phyloP scores from a whole-genome alignment of 2,329 filamentous ascomycete genomes.

The Cercospora sesami region DNA sequence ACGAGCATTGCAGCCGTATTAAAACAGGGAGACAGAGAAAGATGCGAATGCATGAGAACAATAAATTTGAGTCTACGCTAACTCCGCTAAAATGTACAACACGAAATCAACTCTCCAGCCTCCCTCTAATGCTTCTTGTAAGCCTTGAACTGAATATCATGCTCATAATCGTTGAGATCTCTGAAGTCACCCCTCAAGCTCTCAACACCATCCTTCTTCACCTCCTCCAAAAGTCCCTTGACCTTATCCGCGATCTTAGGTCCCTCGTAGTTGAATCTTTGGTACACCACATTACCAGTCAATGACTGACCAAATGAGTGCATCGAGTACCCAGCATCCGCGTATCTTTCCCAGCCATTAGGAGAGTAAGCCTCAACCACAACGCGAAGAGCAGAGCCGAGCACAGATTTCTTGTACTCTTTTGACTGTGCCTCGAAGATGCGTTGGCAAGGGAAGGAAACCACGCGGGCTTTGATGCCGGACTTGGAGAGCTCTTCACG shows the following conservation, averaged over 20 bases:
- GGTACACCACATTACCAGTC: constrained; percentile 56
- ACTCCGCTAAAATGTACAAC: constrained; percentile 6
- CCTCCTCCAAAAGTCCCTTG: constrained; percentile 39
- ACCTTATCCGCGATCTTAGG: constrained; percentile 48
- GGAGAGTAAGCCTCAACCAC: constrained; percentile 62
- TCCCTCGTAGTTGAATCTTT: constrained; percentile 57
- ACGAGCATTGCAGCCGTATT: neutral
- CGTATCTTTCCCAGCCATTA: constrained; percentile 62
- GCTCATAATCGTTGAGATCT: constrained; percentile 37
- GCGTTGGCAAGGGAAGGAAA: constrained; percentile 54
- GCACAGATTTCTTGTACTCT: constrained; percentile 50
- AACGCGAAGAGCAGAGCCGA: constrained; percentile 47
- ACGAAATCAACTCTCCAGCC: neutral
- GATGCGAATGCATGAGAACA: neutral
- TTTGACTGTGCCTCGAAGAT: constrained; percentile 51
- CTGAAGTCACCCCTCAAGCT: constrained; percentile 35
- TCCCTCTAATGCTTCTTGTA: constrained; percentile 19
- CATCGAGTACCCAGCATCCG: constrained; percentile 58
- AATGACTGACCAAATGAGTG: constrained; percentile 58
- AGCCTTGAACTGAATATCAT: constrained; percentile 31
- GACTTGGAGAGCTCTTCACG: constrained; percentile 40
- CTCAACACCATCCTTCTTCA: constrained; percentile 41
- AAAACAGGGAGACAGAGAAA: neutral
- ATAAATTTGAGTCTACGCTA: neutral
- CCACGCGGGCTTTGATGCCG: constrained; percentile 48